Base-by-base conservation (phyloP, 768 basidiomycete species). In the Podaxis sp. region DNA sequence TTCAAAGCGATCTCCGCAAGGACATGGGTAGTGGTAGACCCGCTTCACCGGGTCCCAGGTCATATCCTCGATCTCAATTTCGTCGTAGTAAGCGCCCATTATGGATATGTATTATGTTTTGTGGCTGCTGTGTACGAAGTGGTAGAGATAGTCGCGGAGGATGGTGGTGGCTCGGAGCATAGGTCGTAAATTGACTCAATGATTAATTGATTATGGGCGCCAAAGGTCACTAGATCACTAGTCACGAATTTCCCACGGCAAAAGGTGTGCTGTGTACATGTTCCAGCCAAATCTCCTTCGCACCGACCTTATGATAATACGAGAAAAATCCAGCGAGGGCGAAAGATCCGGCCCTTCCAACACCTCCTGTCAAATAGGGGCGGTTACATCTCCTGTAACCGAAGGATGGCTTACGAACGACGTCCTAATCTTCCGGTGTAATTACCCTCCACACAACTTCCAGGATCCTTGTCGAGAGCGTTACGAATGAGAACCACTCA, bases 21-120 rank as follows among this genome's bases (percentile, higher is more conserved):
- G 96, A 71, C 95, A 99, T 0, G 96, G 96, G 73, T 96, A 97
- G 79, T 98, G 96, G 70, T 88, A 98, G 4, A 98, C 90, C 46
- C 82, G 72, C 71, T 89, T 91, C 59, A 82, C 85, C 24, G 82
- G 80, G 73, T 96, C 94, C 93, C 93, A 97, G 15, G 78, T 83
- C 89, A 97, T 96, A 70, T 97, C 96, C 71, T 98, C 96, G 57
- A 98, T 97, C 73, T 98, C 95, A 27, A 98, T 87, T 75, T 97
- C 96, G 79, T 98, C 95, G 80, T 98, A 96, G 75, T 91, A 94
- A 22, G 89, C 88, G 15, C 87, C 90, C 91, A 93, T 93, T 17
- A n/a, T 24, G 36, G 37, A 38, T 38, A 6, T 47, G 12, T 19
- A 17, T 38, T 40, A 55, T 22, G 19, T 38, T 55, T 55, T 25